Percentiles rank a stretch among this genome's conserved stretches.
These are phyloP conservation scores for Aspergillus latus DNA, from an alignment of 2,329 filamentous ascomycete genomes.

Conservation along the genomic window DNA sequence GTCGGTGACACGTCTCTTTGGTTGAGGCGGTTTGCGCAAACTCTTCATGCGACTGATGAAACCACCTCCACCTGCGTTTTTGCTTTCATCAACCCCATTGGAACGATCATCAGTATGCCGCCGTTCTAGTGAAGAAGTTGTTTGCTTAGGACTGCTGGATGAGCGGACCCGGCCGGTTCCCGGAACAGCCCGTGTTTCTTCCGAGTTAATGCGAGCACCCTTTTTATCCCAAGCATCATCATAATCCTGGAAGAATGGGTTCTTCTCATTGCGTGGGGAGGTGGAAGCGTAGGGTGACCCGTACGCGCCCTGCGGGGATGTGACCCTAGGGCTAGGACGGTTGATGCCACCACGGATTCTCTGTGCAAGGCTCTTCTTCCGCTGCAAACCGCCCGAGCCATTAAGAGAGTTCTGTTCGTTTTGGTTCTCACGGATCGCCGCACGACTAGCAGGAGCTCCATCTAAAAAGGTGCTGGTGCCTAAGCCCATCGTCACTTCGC, in stretches of 20 bases:
- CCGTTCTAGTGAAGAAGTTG: conserved; percentile 56
- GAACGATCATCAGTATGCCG: conserved; percentile 60
- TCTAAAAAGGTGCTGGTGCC: conserved; percentile 96
- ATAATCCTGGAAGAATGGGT: conserved; percentile 84
- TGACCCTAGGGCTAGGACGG: conserved; percentile 61
- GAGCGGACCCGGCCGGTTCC: conserved; percentile 43
- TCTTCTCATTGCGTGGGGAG: conserved; percentile 53
- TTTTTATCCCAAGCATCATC: conserved; percentile 66
- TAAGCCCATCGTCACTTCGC: conserved; percentile 76
- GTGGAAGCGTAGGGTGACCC: conserved; percentile 27
- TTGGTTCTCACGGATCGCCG: conserved; percentile 73
- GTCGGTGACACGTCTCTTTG: conserved; percentile 40
- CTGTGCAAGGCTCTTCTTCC: conserved; percentile 94
- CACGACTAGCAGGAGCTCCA: conserved; percentile 80
- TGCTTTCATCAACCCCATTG: conserved; percentile 38
- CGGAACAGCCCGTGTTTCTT: conserved; percentile 39
- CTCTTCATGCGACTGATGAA: conserved; percentile 80
- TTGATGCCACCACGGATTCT: conserved; percentile 80
- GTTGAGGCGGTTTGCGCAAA: conserved; percentile 58
- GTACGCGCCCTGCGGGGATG: conserved; percentile 53
- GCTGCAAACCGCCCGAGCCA: conserved; percentile 62
- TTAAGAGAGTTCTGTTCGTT: conserved; percentile 50
- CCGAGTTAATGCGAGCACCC: conserved; percentile 57
- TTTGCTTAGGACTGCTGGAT: conserved; percentile 61
- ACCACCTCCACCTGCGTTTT: conserved; percentile 43